A percentile compares a stretch with the other conserved stretches of the same genome.
These are phyloP conservation scores for Mycena maculata DNA, from an alignment of 768 basidiomycete genomes.

Conservation along the genomic window DNA sequence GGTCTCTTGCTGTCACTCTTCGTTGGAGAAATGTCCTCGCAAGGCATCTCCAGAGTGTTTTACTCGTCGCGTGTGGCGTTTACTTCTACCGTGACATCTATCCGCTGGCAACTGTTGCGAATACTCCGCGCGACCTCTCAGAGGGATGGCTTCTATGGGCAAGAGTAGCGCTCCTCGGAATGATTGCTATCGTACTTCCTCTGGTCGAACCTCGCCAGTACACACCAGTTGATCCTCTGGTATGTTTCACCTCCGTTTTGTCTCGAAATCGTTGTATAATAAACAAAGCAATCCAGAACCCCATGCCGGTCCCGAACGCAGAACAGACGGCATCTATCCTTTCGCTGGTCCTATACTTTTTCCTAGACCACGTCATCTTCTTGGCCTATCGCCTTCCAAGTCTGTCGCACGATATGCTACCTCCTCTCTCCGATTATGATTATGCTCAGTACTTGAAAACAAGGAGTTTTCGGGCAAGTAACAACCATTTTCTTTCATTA, in stretches of 20 bases:
- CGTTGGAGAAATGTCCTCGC: constrained; percentile 49
- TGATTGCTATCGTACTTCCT: constrained; percentile 62
- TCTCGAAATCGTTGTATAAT: background rate
- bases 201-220: constrained; percentile 67
- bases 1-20: constrained; percentile 50
- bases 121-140: constrained; percentile 56
- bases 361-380: constrained; percentile 63
- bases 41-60: constrained; percentile 58
- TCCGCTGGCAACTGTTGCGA: constrained; percentile 65
- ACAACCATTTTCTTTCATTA: constrained; percentile 32
- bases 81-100: constrained; percentile 70
- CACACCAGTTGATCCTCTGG: constrained; percentile 64
- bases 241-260: constrained; percentile 11
- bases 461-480: constrained; percentile 44
- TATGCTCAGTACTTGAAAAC: constrained; percentile 37
- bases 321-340: constrained; percentile 64
- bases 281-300: constrained; percentile 43
- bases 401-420: constrained; percentile 62
- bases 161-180: constrained; percentile 57
- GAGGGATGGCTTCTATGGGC: constrained; percentile 66
- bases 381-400: constrained; percentile 55
- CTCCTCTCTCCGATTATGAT: constrained; percentile 73
- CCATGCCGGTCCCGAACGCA: constrained; percentile 44
- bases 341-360: constrained; percentile 58
- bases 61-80: constrained; percentile 58